A percentile compares a stretch with the other conserved stretches of the same genome.
Conservation (phyloP, 495 filamentous ascomycete genomes). For the Penicillium fimorum region DNA sequence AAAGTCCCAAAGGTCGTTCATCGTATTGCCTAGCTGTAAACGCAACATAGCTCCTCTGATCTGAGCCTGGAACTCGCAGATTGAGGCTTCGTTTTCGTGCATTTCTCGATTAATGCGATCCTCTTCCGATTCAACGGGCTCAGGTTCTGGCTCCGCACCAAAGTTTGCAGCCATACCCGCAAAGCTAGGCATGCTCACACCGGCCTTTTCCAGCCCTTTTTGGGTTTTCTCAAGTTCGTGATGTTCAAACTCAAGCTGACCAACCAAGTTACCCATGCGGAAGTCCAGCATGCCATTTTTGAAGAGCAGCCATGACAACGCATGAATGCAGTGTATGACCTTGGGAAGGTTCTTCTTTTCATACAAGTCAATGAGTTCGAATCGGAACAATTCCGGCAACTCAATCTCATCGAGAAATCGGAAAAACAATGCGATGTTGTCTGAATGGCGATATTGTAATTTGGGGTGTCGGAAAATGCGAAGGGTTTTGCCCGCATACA, state of each 20-base stretch:
- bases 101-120: conserved; percentile 85
- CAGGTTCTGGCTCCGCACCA: conserved; percentile 71
- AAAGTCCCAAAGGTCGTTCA: conserved; percentile 88
- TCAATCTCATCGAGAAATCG: conserved; percentile 90
- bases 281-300: conserved; percentile 93
- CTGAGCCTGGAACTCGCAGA: conserved; percentile 82
- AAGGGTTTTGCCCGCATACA: conserved; percentile 69
- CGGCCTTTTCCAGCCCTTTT: conserved; percentile 92
- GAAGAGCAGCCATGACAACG: conserved; percentile 91
- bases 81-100: conserved; percentile 64
- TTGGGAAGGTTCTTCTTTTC: conserved; percentile 99
- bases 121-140: conserved; percentile 81
- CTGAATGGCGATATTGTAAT: conserved; percentile 92
- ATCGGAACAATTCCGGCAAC: conserved; percentile 95
- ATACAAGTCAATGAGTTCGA: conserved; percentile 96
- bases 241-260: conserved; percentile 95
- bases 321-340: conserved; percentile 98
- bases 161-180: conserved; percentile 95
- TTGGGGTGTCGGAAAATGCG: conserved; percentile 82
- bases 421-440: conserved; percentile 96
- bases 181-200: conserved; percentile 95
- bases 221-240: conserved; percentile 96
- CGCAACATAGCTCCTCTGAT: conserved; percentile 78
- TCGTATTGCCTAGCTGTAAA: conserved; percentile 72
- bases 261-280: conserved; percentile 96